phyloP scores from a whole-genome alignment of 108 stramenopile species.

The Cyclotella distinguenda region DNA sequence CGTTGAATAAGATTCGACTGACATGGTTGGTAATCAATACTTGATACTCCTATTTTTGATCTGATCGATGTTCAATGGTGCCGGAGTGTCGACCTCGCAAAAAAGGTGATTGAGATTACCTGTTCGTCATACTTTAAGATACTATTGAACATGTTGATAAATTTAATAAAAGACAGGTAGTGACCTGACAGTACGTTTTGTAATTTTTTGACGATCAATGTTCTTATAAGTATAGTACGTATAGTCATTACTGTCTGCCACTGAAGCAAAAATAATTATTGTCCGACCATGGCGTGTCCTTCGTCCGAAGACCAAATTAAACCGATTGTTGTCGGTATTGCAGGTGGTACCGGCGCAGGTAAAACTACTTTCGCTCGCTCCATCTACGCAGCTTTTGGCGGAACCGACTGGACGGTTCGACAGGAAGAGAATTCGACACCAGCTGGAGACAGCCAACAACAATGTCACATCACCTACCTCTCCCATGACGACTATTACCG shows the following conservation, averaged over 20 bases:
- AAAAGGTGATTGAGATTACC: too few species aligned
- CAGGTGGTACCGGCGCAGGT: conserved; percentile 79
- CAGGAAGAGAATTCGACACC: conserved; percentile 49
- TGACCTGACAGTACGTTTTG: too few species aligned
- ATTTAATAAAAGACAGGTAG: too few species aligned
- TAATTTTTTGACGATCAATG: too few species aligned
- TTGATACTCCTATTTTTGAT: neutral
- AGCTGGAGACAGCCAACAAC: neutral
- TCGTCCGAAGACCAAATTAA: conserved; percentile 5
- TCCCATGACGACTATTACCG: conserved; percentile 56
- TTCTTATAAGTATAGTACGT: too few species aligned
- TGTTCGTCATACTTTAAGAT: too few species aligned
- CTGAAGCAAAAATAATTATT: neutral
- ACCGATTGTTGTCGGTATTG: conserved; percentile 70
- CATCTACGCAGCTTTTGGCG: conserved; percentile 72
- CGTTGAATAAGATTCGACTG: conserved; percentile 9
- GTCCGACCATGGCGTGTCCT: neutral
- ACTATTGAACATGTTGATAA: too few species aligned
- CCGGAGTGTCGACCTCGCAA: too few species aligned
- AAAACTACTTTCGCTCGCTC: conserved; percentile 84
- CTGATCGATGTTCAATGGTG: neutral
- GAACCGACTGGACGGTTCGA: conserved; percentile 73
- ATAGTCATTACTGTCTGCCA: too few species aligned
- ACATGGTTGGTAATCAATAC: conserved; percentile 3
- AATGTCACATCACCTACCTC: conserved; percentile 34